Evolutionary conservation across 805 yeast species (phyloP), one percentile per base, ranked within the genome.

Genomic region (Wickerhamiella brachini): DNA sequence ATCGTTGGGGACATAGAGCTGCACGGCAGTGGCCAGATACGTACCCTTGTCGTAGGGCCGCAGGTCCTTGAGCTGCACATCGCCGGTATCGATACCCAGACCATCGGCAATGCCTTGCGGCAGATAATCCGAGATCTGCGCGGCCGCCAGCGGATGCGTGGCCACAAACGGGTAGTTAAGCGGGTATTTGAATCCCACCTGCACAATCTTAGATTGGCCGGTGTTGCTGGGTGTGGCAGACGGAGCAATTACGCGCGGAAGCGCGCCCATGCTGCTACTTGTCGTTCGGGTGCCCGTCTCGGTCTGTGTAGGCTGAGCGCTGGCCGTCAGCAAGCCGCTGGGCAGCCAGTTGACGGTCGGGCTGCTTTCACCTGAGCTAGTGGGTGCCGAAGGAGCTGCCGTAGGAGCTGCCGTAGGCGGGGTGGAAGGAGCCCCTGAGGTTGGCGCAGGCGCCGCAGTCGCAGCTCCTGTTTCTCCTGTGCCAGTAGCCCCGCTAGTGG

Each of bases 91-190:
- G 17, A 64, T 59, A 13, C 68, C 63, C 58, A 86, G 81, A 51
- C 95, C 89, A 60, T 67, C 75, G 1, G 72, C 68, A 52, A 90
- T 70, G 15, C 83, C 84, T 38, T 66, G 66, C n/a, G 97, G 97
- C 60, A 93, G 73, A 65, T 81, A 88, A 61, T 83, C 79, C 68
- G 86, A 83, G 47, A 86, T 82, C 67, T 85, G 95, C 3, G 95
- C 93, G 13, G 89, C 83, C 2, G 93, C 74, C 48, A 82, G 67
- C 1, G 90, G 75, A 64, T 81, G 78, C 52, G 73, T 68, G 44
- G 83, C 94, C 53, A 86, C 85, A 64, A 84, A 86, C 47, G 86
- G 85, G 67, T 89, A 90, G 66, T 87, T 88, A 67, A 88, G 77
- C 2, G 81, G 77, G 52, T 79, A 68, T 59, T 80, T 79, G 72